Base-by-base conservation (phyloP, 805 yeast species). In the Yamadazyma insecticola region DNA sequence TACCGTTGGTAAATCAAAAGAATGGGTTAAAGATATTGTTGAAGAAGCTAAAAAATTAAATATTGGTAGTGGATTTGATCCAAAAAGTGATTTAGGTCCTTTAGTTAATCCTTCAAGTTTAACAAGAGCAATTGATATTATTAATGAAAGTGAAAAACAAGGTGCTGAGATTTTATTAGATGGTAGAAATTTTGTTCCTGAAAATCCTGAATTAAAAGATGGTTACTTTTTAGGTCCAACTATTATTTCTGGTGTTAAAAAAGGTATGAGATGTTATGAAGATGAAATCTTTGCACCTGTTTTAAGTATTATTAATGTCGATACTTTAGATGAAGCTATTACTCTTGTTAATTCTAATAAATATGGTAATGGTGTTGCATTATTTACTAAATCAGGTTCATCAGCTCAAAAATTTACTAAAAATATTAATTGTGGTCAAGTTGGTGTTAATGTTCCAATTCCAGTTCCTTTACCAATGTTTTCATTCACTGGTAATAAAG, bases 381-480 rank as follows among this genome's bases (percentile, higher is more conserved):
- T 81, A 38, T 81, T 81, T 67, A 81, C 89, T 11, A 65, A 71
- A 20, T 74, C 81, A 1, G 89, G 89, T 9, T 63, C 81, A 14
- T 63, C 73, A n/a, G 82, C 84, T 4, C 81, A 78, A 55, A 74
- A 75, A 51, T 81, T 81, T 65, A 78, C 72, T 53, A 75, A 70
- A 57, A 69, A 75, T 42, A 74, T 80, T 40, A 82, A 78, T 37
- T 76, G 80, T 34, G 89, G 89, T 19, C 88, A 81, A 57, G 83
- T 81, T 30, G 89, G 89, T 34, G 68, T 81, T 45, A 81, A 81
- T 47, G 86, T 81, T 22, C 88, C 89, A 11, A 81, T 81, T 39
- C 89, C 89, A 4, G 89, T 81, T 13, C 89, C 89, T 29, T 63
- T 81, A 53, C 88, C 89, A 37, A 78, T 81, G 84, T 81, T 81